phyloP scores from a whole-genome alignment of 257 asterid species.

The Penstemon eatonii region DNA sequence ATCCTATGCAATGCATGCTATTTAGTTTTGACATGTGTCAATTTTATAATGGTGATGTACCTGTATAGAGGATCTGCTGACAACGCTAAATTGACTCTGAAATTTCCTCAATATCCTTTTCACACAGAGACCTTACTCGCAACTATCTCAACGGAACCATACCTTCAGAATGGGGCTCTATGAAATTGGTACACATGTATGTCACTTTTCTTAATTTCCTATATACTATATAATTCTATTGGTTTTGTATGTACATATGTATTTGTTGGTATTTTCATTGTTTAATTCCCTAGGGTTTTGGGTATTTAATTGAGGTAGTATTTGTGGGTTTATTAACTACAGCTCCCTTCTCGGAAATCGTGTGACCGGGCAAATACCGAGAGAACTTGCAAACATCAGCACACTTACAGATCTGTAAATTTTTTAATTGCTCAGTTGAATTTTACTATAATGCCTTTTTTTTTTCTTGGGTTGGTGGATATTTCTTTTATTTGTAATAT shows the following conservation, averaged over 20 bases:
- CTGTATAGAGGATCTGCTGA: no score
- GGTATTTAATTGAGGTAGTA: not conserved
- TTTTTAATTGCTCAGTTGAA: slow-evolving; percentile 13
- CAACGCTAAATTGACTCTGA: not conserved
- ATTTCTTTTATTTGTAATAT: not conserved
- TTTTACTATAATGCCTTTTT: not conserved
- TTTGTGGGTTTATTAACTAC: slow-evolving; percentile 31
- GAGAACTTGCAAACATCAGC: slow-evolving; percentile 60
- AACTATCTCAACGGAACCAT: slow-evolving; percentile 73
- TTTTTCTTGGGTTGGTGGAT: not conserved
- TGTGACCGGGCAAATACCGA: slow-evolving; percentile 56
- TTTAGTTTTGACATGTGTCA: no score
- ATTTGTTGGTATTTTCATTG: not conserved
- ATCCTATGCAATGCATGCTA: no score
- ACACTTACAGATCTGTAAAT: slow-evolving; percentile 56
- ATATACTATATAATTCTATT: no score
- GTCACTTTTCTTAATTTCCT: not conserved
- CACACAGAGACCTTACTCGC: slow-evolving; percentile 56
- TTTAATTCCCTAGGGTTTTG: not conserved
- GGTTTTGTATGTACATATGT: not conserved
- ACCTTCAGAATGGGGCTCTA: slow-evolving; percentile 75
- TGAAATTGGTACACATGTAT: slow-evolving; percentile 55
- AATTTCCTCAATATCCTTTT: no score
- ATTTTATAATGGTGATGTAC: no score
- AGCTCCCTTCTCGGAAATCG: slow-evolving; percentile 66